A percentile compares a stretch with the other conserved stretches of the same genome.
phyloP scores from a whole-genome alignment of 306 rosid species.

The Ziziphus jujuba region DNA sequence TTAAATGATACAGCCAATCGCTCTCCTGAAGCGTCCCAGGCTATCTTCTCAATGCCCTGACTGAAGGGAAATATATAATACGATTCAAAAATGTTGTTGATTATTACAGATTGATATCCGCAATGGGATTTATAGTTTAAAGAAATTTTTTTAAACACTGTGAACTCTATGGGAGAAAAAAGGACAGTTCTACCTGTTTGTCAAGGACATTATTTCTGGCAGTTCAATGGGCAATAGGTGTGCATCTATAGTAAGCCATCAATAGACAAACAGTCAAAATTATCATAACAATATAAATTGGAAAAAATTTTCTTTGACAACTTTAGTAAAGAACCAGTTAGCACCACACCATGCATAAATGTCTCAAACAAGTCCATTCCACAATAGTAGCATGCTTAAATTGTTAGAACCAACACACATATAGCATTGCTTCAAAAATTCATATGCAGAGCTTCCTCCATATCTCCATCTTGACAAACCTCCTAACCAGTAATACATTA shows the following conservation, averaged over 20 bases:
- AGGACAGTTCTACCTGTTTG: conserved; percentile 70
- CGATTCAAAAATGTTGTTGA: not conserved
- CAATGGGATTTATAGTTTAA: not conserved
- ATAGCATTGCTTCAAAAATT: no score
- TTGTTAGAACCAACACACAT: not conserved
- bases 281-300: not conserved
- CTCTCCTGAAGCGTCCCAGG: conserved; percentile 97
- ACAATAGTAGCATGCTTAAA: conserved; percentile 3
- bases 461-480: no score
- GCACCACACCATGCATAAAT: not conserved
- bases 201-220: conserved; percentile 69
- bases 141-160: conserved; percentile 1
- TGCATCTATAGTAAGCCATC: conserved; percentile 57
- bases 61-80: conserved; percentile 45
- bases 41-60: conserved; percentile 82
- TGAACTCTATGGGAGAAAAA: not conserved
- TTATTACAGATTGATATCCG: not conserved
- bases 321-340: not conserved
- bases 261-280: not conserved
- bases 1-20: conserved; percentile 85
- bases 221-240: conserved; percentile 84
- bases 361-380: no score
- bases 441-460: no score
- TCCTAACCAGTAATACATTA: no score
- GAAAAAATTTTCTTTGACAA: not conserved